These are phyloP conservation scores for Phaeolepiota aurea DNA, from an alignment of 768 basidiomycete species.

Conservation along the genomic window DNA sequence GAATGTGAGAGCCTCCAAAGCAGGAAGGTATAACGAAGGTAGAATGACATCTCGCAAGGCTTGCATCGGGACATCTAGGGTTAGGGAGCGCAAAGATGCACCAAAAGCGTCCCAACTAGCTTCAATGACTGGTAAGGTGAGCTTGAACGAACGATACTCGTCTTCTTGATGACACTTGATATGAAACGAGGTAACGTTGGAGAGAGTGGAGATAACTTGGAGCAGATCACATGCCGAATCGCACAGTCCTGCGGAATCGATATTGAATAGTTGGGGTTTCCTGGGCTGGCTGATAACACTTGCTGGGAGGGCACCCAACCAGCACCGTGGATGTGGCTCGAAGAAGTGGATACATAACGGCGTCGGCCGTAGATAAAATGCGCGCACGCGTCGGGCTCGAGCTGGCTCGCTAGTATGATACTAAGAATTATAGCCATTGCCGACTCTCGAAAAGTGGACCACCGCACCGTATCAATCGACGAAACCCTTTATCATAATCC, in stretches of 20 bases:
- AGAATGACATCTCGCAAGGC: conserved; percentile 9
- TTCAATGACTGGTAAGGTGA: conserved; percentile 7
- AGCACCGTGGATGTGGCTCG: no score
- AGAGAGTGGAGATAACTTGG: not conserved
- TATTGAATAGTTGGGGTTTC: no score
- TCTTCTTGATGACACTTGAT: conserved; percentile 2
- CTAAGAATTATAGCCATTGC: not conserved
- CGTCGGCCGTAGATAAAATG: conserved; percentile 1
- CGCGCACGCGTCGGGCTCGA: not conserved
- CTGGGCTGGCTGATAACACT: no score
- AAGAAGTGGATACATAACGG: not conserved
- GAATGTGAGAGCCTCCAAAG: conserved; percentile 12
- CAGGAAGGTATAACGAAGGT: conserved; percentile 4
- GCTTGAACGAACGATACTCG: not conserved
- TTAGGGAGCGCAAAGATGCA: conserved; percentile 9
- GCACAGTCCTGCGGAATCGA: no score
- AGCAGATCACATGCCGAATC: no score
- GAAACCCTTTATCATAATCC: not conserved
- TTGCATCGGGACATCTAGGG: conserved; percentile 14
- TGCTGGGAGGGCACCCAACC: no score
- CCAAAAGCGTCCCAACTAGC: conserved; percentile 15
- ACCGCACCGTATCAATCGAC: not conserved
- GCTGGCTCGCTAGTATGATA: not conserved
- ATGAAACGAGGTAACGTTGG: conserved; percentile 1
- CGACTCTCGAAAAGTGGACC: not conserved